Conservation (phyloP, 2,329 filamentous ascomycete species). For the Ceratocystis eucalypticola region DNA sequence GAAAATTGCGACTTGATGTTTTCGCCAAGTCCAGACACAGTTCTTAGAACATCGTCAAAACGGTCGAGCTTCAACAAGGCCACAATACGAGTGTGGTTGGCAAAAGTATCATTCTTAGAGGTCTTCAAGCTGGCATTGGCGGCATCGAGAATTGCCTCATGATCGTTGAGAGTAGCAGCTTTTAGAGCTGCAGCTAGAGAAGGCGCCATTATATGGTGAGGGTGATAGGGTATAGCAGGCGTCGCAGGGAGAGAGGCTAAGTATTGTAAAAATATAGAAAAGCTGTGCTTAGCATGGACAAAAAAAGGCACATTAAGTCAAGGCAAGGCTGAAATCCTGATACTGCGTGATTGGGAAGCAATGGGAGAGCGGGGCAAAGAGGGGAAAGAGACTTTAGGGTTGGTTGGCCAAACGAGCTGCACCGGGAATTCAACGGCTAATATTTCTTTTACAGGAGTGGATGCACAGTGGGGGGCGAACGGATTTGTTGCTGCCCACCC, state of each 20-base stretch:
- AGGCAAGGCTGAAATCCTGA: neutral
- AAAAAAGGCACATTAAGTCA: neutral
- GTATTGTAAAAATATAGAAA: neutral
- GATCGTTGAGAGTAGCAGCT: constrained; percentile 48
- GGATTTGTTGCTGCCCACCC: neutral
- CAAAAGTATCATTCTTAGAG: constrained; percentile 43
- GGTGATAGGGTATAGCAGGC: neutral
- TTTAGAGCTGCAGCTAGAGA: constrained; percentile 40
- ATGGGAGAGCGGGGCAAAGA: neutral
- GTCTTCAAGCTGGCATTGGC: constrained; percentile 48
- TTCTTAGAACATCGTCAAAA: constrained; percentile 61
- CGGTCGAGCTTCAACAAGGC: constrained; percentile 72
- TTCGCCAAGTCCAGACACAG: constrained; percentile 50
- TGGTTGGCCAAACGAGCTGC: neutral
- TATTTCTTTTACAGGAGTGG: neutral
- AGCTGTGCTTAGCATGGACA: neutral
- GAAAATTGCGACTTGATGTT: constrained; percentile 45
- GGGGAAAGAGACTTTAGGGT: neutral
- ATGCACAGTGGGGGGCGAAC: neutral
- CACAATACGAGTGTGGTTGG: constrained; percentile 57
- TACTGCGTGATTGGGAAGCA: neutral
- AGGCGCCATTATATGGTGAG: constrained; percentile 9
- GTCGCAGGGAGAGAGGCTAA: neutral
- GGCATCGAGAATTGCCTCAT: constrained; percentile 56
- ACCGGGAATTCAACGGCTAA: neutral